Base-by-base conservation (phyloP, 148 eudicot species). In the Camellia sinensis region DNA sequence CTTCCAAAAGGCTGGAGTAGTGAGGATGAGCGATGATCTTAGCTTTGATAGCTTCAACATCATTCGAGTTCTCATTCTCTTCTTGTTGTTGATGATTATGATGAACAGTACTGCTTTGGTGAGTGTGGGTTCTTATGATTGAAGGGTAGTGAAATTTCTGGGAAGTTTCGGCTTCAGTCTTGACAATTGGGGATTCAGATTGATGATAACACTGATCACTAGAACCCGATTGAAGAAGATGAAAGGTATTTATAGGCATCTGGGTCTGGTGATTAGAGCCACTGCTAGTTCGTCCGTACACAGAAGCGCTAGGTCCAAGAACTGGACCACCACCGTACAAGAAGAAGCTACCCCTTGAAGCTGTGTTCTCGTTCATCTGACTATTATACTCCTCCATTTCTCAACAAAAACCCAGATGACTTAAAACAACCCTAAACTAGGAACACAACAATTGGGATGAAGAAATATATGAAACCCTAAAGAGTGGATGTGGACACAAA, bases 1-100 rank as follows among this genome's bases (percentile, higher is more conserved):
- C 98, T 84, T 95, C 90, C 78, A 95, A 82, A 79, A 95, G 99
- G 56, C 80, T 92, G 46, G 98, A 90, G 78, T 93, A 95, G 52
- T 92, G 94, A 79, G 99, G 97, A 82, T 95, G 99, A 83, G 97
- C 85, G 7, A 93, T 83, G 83, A 95, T 95, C 90, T 93, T 93
- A 3, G 97, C 95, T 73, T 95, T 95, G 53, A 93, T 86, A 13
- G 90, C 86, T 69, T 95, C 98, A 70, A 83, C 89, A 73, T 88
- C 96, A 69, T 40, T 37, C 7, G 81, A 56, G 56, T 61, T 60
- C 40, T 67, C 71, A 54, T 22, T 75, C 7, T 61, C 78, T 21
- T 7, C 52, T 48, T 7, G 6, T 48, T 48, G 52, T 48, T 68
- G 53, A 29, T 71, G 68, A 29, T 56, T 69, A 65, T 73, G 56